Percentiles rank a stretch among this genome's conserved stretches.
phyloP scores from a whole-genome alignment of 768 basidiomycete genomes.

The Lentinula edodes region DNA sequence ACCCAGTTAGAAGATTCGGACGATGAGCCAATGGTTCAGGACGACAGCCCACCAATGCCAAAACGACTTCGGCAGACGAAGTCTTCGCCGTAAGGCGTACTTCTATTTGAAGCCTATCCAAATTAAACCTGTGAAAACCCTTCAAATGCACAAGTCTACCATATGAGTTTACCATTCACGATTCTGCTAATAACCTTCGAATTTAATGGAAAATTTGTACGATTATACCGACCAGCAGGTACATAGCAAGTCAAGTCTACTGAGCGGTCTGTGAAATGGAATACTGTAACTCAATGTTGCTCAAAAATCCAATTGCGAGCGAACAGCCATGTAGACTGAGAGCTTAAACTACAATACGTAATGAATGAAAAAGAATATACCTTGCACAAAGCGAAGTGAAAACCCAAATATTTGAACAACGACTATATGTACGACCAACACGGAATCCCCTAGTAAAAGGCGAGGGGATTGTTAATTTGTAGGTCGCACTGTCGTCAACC shows the following conservation, averaged over 20 bases:
- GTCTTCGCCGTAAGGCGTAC: background rate
- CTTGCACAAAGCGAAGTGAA: background rate
- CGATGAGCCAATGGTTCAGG: conserved; percentile 21
- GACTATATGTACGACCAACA: conserved; percentile 14
- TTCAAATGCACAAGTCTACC: too few species aligned
- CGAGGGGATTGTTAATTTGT: conserved; percentile 51
- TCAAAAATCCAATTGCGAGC: too few species aligned
- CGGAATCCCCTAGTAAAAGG: conserved; percentile 56
- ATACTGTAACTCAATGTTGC: too few species aligned
- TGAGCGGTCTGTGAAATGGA: too few species aligned
- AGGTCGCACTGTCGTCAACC: conserved; percentile 35
- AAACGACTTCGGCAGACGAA: conserved; percentile 28
- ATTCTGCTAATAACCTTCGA: too few species aligned
- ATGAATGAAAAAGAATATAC: background rate
- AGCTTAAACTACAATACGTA: background rate
- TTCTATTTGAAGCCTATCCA: background rate
- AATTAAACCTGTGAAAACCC: too few species aligned
- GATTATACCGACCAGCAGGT: too few species aligned
- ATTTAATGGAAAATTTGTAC: too few species aligned
- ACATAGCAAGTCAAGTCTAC: too few species aligned
- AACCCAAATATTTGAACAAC: background rate
- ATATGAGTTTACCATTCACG: too few species aligned
- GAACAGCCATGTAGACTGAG: too few species aligned
- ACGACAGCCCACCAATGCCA: conserved; percentile 17
- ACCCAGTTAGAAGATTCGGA: conserved; percentile 25